Evolutionary conservation across 2,329 filamentous ascomycete genomes (phyloP).

Genomic region (Phaeoacremonium minimum): DNA sequence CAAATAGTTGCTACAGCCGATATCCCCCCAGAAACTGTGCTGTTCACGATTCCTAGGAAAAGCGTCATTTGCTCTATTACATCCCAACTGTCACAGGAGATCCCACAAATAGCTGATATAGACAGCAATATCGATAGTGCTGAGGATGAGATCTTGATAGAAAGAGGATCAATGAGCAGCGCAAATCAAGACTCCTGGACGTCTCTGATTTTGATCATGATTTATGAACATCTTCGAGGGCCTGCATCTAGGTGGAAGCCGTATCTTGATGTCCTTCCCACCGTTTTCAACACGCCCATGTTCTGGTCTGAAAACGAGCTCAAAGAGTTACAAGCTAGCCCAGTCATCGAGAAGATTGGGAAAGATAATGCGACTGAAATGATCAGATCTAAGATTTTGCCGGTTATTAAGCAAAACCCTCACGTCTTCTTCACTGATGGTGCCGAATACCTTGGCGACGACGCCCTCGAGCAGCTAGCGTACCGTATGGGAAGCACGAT

Average conservation of each 20-base stretch:
- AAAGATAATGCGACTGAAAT: conserved; percentile 65
- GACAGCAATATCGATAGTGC: conserved; percentile 31
- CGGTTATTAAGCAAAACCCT: conserved; percentile 40
- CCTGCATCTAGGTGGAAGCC: conserved; percentile 65
- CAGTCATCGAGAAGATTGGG: conserved; percentile 73
- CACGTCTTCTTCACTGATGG: conserved; percentile 38
- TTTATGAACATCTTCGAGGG: conserved; percentile 66
- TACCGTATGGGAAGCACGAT: conserved; percentile 84
- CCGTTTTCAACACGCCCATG: conserved; percentile 78
- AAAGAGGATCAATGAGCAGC: conserved; percentile 27
- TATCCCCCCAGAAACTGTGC: conserved; percentile 68
- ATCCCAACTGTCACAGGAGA: conserved; percentile 58
- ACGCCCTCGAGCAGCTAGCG: conserved; percentile 47
- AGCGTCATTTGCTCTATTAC: conserved; percentile 70
- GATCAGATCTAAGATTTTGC: conserved; percentile 54
- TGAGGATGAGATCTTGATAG: conserved; percentile 31
- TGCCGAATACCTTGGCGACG: conserved; percentile 30
- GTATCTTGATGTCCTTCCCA: conserved; percentile 73
- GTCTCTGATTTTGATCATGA: conserved; percentile 68
- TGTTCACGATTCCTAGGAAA: conserved; percentile 74
- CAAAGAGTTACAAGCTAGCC: conserved; percentile 68
- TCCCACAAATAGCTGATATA: conserved; percentile 43
- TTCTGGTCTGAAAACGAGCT: conserved; percentile 77
- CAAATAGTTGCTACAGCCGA: conserved; percentile 62
- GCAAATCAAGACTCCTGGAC: conserved; percentile 47